Percentiles rank a stretch among this genome's conserved stretches.
Conservation (phyloP, 2,329 filamentous ascomycete genomes). For the Sporothrix euskadiensis region DNA sequence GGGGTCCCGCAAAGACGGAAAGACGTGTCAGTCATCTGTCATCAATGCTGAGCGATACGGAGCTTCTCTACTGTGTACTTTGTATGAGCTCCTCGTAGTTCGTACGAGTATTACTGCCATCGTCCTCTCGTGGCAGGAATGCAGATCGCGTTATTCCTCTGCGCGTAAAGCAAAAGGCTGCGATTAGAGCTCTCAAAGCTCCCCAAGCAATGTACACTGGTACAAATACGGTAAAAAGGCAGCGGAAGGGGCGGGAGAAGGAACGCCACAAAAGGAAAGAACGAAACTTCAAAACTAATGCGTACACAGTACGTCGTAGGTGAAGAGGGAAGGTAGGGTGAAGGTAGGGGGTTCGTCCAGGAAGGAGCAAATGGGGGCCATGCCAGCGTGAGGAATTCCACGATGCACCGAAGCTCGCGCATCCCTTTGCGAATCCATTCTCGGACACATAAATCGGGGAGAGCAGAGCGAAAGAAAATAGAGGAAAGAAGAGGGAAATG, state of each 20-base stretch:
- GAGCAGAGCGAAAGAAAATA: not conserved
- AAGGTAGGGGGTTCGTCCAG: not conserved
- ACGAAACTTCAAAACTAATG: not conserved
- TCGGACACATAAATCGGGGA: not conserved
- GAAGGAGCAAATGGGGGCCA: not conserved
- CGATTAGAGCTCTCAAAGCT: not conserved
- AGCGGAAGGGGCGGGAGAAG: not conserved
- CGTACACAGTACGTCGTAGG: too few species aligned
- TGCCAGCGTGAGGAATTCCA: slow-evolving; percentile 15
- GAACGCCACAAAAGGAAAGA: slow-evolving; percentile 7
- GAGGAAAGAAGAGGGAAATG: not conserved
- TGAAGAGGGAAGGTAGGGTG: not conserved
- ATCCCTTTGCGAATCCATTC: slow-evolving; percentile 18
- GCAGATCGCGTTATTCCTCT: slow-evolving; percentile 13
- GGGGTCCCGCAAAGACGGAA: not conserved
- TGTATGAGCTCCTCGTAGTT: not conserved
- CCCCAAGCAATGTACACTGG: not conserved
- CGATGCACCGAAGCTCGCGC: slow-evolving; percentile 13
- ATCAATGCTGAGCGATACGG: slow-evolving; percentile 9
- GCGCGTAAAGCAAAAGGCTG: slow-evolving; percentile 3
- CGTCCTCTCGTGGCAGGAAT: slow-evolving; percentile 21
- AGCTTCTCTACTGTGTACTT: not conserved
- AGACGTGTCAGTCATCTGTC: not conserved
- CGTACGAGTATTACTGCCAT: not conserved
- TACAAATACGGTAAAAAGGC: not conserved